A percentile compares a stretch with the other conserved stretches of the same genome.
These are phyloP conservation scores for Thermothielavioides terrestris DNA, from an alignment of 495 filamentous ascomycete species.

Conservation along the genomic window DNA sequence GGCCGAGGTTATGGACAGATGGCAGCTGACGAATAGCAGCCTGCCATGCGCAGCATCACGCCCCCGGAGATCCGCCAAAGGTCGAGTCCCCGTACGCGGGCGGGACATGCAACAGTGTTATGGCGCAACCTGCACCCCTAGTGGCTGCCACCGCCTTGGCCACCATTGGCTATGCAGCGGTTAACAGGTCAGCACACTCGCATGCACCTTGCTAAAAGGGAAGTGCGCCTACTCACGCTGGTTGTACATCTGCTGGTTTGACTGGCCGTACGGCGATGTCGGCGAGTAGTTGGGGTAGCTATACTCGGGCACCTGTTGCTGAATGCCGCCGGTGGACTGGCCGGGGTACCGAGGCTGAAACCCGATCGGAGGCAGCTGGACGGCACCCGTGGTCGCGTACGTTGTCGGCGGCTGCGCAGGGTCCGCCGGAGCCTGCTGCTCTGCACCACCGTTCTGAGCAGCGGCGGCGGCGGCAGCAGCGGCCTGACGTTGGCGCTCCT, in stretches of 20 bases:
- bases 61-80: too few relatives aligned
- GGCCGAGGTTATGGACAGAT: too few relatives aligned
- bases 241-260: slow-evolving; percentile 63
- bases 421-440: slow-evolving; percentile 47
- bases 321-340: slow-evolving; percentile 53
- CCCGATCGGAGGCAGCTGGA: slow-evolving; percentile 78
- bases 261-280: slow-evolving; percentile 64
- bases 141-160: too few relatives aligned
- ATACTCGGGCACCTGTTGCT: slow-evolving; percentile 56
- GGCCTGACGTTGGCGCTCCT: slow-evolving; percentile 71
- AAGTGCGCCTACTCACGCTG: slow-evolving; percentile 58
- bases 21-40: too few relatives aligned
- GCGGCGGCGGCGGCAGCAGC: slow-evolving; percentile 49
- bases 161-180: too few relatives aligned
- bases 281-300: slow-evolving; percentile 53
- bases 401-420: slow-evolving; percentile 50
- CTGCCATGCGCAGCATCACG: too few relatives aligned
- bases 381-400: slow-evolving; percentile 52
- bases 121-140: too few relatives aligned
- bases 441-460: slow-evolving; percentile 36
- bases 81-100: too few relatives aligned
- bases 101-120: too few relatives aligned
- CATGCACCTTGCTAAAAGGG: too few relatives aligned
- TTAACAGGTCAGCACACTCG: too few relatives aligned
- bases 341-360: slow-evolving; percentile 69